Conservation (phyloP, 345 rosid genomes). For the Acer yangbiense region DNA sequence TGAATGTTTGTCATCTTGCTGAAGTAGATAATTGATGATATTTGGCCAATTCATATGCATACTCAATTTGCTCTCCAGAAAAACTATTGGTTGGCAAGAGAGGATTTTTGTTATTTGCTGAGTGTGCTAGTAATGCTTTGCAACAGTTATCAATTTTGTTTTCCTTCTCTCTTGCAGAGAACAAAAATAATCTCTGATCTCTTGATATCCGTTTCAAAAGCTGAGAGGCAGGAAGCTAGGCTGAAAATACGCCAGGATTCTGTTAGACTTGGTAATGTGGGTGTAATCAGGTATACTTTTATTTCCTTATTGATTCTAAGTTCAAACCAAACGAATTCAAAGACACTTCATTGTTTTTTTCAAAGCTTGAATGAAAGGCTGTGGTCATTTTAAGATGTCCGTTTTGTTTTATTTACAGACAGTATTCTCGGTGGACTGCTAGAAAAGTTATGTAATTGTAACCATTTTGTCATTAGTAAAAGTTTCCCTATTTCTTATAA, state of each 20-base stretch:
- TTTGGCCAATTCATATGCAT: background rate
- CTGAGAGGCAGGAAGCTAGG: constrained; percentile 98
- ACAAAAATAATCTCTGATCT: constrained; percentile 88
- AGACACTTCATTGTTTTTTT: background rate
- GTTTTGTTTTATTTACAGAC: background rate
- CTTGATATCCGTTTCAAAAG: constrained; percentile 92
- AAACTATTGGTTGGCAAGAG: background rate
- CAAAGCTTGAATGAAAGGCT: background rate
- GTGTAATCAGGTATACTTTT: constrained; percentile 76
- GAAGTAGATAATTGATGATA: background rate
- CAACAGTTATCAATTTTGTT: constrained; percentile 12
- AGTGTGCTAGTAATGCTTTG: background rate
- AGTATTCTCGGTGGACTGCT: background rate
- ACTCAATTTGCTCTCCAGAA: background rate
- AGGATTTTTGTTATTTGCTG: background rate
- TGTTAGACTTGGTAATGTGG: constrained; percentile 94
- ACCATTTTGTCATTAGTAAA: too few relatives aligned
- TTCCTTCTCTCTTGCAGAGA: constrained; percentile 59
- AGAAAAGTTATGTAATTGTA: too few relatives aligned
- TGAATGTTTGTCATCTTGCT: background rate
- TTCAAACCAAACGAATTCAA: background rate
- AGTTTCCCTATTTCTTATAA: too few relatives aligned
- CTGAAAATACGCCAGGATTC: constrained; percentile 96
- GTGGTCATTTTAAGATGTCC: background rate
- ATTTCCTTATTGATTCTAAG: background rate